These are phyloP conservation scores for Hypericum perforatum DNA, from an alignment of 345 rosid species.

Conservation along the genomic window DNA sequence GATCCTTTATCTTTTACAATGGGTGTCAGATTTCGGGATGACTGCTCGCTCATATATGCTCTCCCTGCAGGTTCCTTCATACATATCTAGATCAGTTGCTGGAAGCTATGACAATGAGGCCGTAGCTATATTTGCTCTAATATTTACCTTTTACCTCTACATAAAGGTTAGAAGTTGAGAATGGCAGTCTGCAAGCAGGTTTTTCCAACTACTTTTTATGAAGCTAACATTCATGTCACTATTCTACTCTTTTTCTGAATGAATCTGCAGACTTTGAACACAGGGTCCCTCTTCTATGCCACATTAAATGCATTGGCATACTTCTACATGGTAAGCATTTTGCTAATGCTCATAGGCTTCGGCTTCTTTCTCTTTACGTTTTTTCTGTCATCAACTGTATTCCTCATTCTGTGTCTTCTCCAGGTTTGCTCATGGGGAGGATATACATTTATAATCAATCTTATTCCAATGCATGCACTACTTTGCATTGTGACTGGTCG, in stretches of 20 bases:
- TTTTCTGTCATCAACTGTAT: slow-evolving; percentile 9
- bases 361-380: slow-evolving; percentile 9
- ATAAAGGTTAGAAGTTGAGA: slow-evolving; percentile 55
- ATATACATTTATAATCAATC: slow-evolving; percentile 92
- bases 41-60: slow-evolving; percentile 9
- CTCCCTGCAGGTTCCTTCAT: slow-evolving; percentile 77
- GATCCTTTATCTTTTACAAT: too few relatives aligned
- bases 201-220: slow-evolving; percentile 3
- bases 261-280: slow-evolving; percentile 76
- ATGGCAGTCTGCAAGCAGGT: neutral
- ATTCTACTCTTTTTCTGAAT: too few relatives aligned
- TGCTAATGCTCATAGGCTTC: slow-evolving; percentile 11
- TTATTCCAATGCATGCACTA: slow-evolving; percentile 96
- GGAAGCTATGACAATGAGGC: slow-evolving; percentile 99
- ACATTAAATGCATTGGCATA: slow-evolving; percentile 68
- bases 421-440: slow-evolving; percentile 99
- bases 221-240: neutral
- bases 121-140: slow-evolving; percentile 95
- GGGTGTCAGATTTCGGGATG: too few relatives aligned
- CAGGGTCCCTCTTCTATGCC: slow-evolving; percentile 96
- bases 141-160: slow-evolving; percentile 88
- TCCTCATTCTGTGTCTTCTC: slow-evolving; percentile 9
- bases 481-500: slow-evolving; percentile 92
- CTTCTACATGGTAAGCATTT: slow-evolving; percentile 58
- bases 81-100: slow-evolving; percentile 92